Evolutionary conservation across 805 yeast species (phyloP).

Genomic region (Debaryomyces castellii): DNA sequence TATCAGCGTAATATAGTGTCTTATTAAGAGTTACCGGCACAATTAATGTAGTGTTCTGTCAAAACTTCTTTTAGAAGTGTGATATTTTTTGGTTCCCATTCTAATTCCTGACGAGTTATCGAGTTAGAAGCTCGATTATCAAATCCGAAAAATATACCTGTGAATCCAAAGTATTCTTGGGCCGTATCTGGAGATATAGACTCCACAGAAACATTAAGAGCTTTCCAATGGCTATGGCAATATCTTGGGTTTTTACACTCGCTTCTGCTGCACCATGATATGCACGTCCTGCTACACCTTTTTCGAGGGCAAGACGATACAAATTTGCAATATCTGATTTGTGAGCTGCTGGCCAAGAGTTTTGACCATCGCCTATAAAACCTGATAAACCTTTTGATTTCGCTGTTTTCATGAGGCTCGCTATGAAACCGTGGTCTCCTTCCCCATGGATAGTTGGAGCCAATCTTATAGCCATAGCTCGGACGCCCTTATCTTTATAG

Average conservation of each 20-base stretch:
- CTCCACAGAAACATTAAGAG: conserved; percentile 10
- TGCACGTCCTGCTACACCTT: conserved; percentile 7
- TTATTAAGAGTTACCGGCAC: no score
- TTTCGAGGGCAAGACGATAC: conserved; percentile 12
- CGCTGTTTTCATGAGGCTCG: conserved; percentile 20
- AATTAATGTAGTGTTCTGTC: background rate
- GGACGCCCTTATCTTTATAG: conserved; percentile 22
- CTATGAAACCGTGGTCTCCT: conserved; percentile 24
- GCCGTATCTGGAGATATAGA: conserved; percentile 12
- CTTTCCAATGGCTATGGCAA: conserved; percentile 24
- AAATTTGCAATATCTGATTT: conserved; percentile 31
- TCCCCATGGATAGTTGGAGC: conserved; percentile 34
- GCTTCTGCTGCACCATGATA: conserved; percentile 14
- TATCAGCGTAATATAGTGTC: no score
- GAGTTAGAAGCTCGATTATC: conserved; percentile 10
- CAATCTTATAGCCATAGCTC: conserved; percentile 21
- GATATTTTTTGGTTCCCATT: conserved; percentile 21
- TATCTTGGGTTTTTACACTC: conserved; percentile 14
- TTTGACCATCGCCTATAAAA: conserved; percentile 36
- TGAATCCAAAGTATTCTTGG: conserved; percentile 3
- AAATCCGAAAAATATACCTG: conserved; percentile 10
- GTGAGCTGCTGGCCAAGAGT: conserved; percentile 30
- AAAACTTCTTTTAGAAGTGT: conserved; percentile 20
- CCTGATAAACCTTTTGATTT: conserved; percentile 27
- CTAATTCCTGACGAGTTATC: conserved; percentile 17